Base-by-base conservation (phyloP, 495 filamentous ascomycete genomes). In the Xeromyces bisporus region DNA sequence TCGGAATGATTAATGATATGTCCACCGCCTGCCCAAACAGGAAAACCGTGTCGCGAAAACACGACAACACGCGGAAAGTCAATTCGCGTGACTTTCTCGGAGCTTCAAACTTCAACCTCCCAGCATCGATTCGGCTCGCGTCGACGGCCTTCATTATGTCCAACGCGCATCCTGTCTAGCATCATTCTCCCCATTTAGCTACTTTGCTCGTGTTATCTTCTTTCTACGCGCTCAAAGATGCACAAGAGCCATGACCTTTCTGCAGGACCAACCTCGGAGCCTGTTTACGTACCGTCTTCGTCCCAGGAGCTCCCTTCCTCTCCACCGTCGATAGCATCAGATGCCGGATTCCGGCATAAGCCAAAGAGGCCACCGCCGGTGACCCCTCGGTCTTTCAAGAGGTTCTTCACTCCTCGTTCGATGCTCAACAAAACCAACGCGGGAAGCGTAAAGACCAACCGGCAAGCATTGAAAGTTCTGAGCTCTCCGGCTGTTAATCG, bases 401-500 rank as follows among this genome's bases (percentile, higher is more conserved):
- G 72, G 17, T 93, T 93, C 58, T 93, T 92, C 44, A 87, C 80
- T 9, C 85, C 85, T 29, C 66, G 65, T 3, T 59, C 55, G 17
- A 40, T 58, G 32, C 47, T 63, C 23, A 42, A 64, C 12, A 41
- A 44, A n/a, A 50, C 39, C 35, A 53, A 56, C 60, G 41, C 53
- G 35, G 36, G 49, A 42, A 36, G 46, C 43, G 53, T 67, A 39
- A 68, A 58, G 40, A 61, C 69, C 10, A 67, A 64, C 39, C 60
- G 77, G 39, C 64, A 70, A 43, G 70, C 77, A 28, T 63, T 93
- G 29, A 62, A 64, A 31, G 75, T 83, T 27, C 75, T 92, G 29
- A 80, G 69, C 9, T 66, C 64, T 16, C 66, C 72, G 3, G 65
- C 60, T 10, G 48, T 74, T 20, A 81, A 80, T 40, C 66, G 73